Percentiles rank a stretch among this genome's conserved stretches.
Conservation (phyloP, 208 protist species). For the Naegleria lovaniensis region DNA sequence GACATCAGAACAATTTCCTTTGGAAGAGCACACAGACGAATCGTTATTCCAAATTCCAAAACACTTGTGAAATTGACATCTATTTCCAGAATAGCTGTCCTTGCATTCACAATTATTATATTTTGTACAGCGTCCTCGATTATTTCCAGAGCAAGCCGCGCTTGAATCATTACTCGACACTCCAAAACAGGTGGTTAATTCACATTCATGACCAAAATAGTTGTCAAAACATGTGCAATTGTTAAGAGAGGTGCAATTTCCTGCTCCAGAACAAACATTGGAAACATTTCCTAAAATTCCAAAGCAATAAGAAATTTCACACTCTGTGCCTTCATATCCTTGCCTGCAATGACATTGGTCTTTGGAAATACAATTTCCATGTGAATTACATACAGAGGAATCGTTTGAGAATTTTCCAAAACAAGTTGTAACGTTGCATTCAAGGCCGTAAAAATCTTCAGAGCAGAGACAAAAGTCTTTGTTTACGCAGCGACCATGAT, state of each 20-base stretch:
- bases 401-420: not conserved
- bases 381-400: not conserved
- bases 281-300: not conserved
- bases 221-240: not conserved
- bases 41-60: no score
- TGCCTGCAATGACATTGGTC: not conserved
- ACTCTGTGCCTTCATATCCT: not conserved
- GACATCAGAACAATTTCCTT: no score
- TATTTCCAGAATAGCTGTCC: no score
- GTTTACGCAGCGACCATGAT: not conserved
- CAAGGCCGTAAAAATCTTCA: not conserved
- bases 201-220: not conserved
- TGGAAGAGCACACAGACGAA: no score
- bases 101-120: no score
- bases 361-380: not conserved
- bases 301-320: not conserved
- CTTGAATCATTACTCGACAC: not conserved
- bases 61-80: no score
- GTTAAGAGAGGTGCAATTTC: not conserved
- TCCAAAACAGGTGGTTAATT: not conserved
- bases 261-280: not conserved
- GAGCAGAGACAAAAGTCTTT: not conserved
- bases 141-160: no score
- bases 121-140: no score
- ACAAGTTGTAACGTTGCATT: not conserved